phyloP scores from a whole-genome alignment of 2,329 filamentous ascomycete genomes.

The Elsinoe batatas region DNA sequence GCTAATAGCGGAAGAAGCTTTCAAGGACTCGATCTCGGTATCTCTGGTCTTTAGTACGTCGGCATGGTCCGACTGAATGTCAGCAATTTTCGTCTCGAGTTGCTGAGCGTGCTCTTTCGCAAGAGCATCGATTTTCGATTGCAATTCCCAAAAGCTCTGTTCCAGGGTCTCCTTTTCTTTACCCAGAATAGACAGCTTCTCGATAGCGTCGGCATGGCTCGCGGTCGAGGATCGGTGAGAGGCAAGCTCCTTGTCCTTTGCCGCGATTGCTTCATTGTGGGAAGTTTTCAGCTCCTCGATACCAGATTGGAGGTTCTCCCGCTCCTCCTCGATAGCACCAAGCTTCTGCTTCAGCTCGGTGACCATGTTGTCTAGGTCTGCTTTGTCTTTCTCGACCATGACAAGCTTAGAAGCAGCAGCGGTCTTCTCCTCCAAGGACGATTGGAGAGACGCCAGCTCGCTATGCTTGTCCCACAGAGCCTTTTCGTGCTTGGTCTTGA shows the following conservation, averaged over 20 bases:
- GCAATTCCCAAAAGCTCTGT: not conserved
- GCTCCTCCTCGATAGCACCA: not conserved
- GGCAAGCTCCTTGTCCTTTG: constrained; percentile 13
- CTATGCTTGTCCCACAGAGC: not conserved
- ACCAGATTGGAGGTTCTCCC: not conserved
- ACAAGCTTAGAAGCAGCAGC: not conserved
- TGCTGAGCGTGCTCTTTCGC: not conserved
- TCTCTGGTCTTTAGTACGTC: not conserved
- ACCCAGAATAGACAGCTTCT: not conserved
- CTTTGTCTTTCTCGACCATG: constrained; percentile 3
- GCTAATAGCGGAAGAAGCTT: not conserved
- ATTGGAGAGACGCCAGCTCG: not conserved
- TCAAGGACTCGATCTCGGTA: not conserved
- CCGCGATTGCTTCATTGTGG: not conserved
- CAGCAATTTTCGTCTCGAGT: not conserved
- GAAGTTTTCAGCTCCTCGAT: not conserved
- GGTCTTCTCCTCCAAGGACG: not conserved
- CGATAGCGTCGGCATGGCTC: not conserved
- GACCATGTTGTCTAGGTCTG: not conserved
- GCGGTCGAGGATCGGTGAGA: not conserved
- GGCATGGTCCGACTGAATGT: not conserved
- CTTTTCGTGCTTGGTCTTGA: not conserved
- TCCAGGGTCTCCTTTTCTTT: not conserved
- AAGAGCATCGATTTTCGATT: not conserved
- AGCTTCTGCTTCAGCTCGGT: constrained; percentile 5